Base-by-base conservation (phyloP, 345 rosid genomes). In the Dimocarpus longan region DNA sequence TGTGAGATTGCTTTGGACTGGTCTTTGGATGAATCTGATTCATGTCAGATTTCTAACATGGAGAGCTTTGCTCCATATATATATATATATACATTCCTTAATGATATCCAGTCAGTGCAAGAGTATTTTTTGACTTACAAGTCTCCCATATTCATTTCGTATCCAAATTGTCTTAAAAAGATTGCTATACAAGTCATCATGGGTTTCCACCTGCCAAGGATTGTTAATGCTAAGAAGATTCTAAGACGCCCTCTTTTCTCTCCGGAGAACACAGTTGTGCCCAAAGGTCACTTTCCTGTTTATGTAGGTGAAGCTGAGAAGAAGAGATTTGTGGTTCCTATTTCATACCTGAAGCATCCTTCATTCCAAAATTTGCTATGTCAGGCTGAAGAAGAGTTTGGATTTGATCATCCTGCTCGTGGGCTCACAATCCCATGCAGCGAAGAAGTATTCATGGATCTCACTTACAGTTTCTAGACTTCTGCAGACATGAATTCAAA, bases 271-370 rank as follows among this genome's bases (percentile, higher is more conserved):
- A 18, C 16, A 22, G 66, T 67, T 48, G 77, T 79, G 37, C 85
- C 85, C 13, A 82, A 80, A 71, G 84, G 46, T 40, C 81, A 73
- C 83, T 24, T 37, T 5, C 46, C 70, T 12, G 70, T 66, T 28
- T 85, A 83, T 76, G 82, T 83, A 48, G 89, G 92, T 65, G 83
- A 84, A 70, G 78, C 60, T 0, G 68, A 80, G 44, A 85, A 76
- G 81, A 87, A 80, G 80, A 80, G 87, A 80, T 84, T 80, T 74
- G 74, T 84, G 54, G 79, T 88, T 82, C 90, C 87, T 4, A n/a
- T 90, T 0, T 82, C 83, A 0, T 90, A 82, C 68, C 50, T 85
- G 60, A 82, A 81, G 44, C 80, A 81, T 19, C 90, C 84, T 79
- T 76, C 84, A 18, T 88, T 90, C 75, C 88, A 86, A 57, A 74